Conservation (phyloP, 768 basidiomycete genomes). For the Crucibulum laeve region DNA sequence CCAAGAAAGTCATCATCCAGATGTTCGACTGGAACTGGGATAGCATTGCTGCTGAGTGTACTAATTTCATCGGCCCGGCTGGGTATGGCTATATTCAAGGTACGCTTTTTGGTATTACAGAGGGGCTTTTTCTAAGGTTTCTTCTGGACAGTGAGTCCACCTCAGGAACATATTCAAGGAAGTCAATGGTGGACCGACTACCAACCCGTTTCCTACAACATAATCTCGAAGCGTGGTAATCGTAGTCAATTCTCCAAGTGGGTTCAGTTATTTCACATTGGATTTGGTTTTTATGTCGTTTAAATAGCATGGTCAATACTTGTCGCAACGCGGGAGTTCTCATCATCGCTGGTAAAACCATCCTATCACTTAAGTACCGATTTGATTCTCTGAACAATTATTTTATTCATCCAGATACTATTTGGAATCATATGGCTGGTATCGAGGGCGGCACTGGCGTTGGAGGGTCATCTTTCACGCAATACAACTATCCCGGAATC, state of each 20-base stretch:
- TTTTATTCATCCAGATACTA: slow-evolving; percentile 38
- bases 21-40: slow-evolving; percentile 70
- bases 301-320: slow-evolving; percentile 37
- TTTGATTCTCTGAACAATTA: background rate
- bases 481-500: slow-evolving; percentile 49
- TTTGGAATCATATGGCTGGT: slow-evolving; percentile 68
- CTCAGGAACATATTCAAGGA: slow-evolving; percentile 56
- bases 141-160: slow-evolving; percentile 35
- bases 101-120: slow-evolving; percentile 17
- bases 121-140: background rate
- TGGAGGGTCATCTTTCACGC: slow-evolving; percentile 46
- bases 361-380: background rate
- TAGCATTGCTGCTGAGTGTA: slow-evolving; percentile 60
- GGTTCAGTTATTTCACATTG: slow-evolving; percentile 8
- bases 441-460: slow-evolving; percentile 42
- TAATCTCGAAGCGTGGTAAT: slow-evolving; percentile 64
- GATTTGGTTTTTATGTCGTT: background rate
- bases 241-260: slow-evolving; percentile 43
- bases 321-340: slow-evolving; percentile 55
- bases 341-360: slow-evolving; percentile 44
- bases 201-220: slow-evolving; percentile 60
- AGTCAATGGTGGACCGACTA: slow-evolving; percentile 75
- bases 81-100: slow-evolving; percentile 72
- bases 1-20: slow-evolving; percentile 55
- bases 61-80: slow-evolving; percentile 61